Conservation (phyloP, 2,329 filamentous ascomycete genomes). For the Fusarium sp. region DNA sequence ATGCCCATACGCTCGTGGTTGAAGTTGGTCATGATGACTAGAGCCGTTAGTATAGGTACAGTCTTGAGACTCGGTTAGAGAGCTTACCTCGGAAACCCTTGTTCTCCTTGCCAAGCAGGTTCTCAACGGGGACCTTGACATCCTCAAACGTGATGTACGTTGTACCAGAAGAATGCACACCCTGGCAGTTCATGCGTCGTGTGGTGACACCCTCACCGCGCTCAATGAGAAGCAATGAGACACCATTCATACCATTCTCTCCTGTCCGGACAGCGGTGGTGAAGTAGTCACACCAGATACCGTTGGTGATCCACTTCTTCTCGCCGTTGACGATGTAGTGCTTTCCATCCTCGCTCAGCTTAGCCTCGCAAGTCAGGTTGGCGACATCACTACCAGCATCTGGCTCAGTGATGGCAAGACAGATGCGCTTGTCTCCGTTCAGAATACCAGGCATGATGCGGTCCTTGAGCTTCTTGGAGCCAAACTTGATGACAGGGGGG, state of each 20-base stretch:
- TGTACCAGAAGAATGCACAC: constrained; percentile 84
- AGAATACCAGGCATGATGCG: constrained; percentile 91
- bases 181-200: constrained; percentile 97
- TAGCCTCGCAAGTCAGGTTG: constrained; percentile 94
- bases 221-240: constrained; percentile 93
- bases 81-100: constrained; percentile 86
- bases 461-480: constrained; percentile 84
- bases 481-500: constrained; percentile 92
- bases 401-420: constrained; percentile 95
- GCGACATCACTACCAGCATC: constrained; percentile 96
- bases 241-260: constrained; percentile 89
- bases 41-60: constrained; percentile 23
- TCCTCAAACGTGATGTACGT: constrained; percentile 99
- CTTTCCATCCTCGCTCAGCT: constrained; percentile 94
- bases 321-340: constrained; percentile 99
- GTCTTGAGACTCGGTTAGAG: background rate
- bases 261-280: constrained; percentile 95
- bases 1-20: constrained; percentile 99
- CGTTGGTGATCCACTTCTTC: constrained; percentile 99
- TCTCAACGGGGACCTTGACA: constrained; percentile 99
- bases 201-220: constrained; percentile 90
- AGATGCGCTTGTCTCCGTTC: constrained; percentile 95
- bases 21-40: constrained; percentile 99
- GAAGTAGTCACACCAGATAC: constrained; percentile 97
- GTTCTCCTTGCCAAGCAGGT: constrained; percentile 97